Evolutionary conservation across 306 rosid species (phyloP).

Genomic region (Prunus mira): DNA sequence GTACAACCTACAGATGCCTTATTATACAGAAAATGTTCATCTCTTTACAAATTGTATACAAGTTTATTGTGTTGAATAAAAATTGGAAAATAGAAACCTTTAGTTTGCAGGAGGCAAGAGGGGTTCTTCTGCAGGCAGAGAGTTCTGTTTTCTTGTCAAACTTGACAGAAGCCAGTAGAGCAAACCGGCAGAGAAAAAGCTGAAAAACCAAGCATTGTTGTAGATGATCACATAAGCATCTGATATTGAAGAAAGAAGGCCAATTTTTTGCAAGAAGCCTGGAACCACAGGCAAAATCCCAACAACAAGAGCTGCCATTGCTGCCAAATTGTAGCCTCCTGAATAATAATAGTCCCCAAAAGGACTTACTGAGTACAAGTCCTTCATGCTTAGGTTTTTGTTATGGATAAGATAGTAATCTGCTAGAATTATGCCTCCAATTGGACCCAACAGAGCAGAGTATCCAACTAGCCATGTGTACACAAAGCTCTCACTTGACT

Average conservation of each 20-base stretch:
- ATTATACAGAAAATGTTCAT: not conserved
- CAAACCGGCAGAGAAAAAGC: slow-evolving; percentile 74
- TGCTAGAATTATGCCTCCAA: slow-evolving; percentile 63
- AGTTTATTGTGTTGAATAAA: not conserved
- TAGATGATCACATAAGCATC: slow-evolving; percentile 48
- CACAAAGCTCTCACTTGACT: slow-evolving; percentile 89
- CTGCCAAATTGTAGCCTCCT: slow-evolving; percentile 67
- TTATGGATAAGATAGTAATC: slow-evolving; percentile 66
- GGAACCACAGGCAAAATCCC: slow-evolving; percentile 82
- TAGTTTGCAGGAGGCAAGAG: slow-evolving; percentile 33
- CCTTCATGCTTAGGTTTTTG: slow-evolving; percentile 39
- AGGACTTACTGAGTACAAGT: slow-evolving; percentile 63
- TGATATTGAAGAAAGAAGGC: slow-evolving; percentile 41
- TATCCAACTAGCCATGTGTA: slow-evolving; percentile 91
- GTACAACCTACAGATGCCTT: not conserved
- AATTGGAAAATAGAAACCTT: not conserved
- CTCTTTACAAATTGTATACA: not conserved
- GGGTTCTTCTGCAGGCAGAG: slow-evolving; percentile 12
- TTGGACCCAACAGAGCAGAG: slow-evolving; percentile 87
- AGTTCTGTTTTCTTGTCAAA: slow-evolving; percentile 27
- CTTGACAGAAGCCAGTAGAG: slow-evolving; percentile 60
- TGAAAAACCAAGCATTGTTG: slow-evolving; percentile 87
- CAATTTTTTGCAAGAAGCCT: slow-evolving; percentile 77
- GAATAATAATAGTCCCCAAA: slow-evolving; percentile 58
- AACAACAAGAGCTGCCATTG: slow-evolving; percentile 55